Base-by-base conservation (phyloP, 2,329 filamentous ascomycete species). In the Aphanocladium album region DNA sequence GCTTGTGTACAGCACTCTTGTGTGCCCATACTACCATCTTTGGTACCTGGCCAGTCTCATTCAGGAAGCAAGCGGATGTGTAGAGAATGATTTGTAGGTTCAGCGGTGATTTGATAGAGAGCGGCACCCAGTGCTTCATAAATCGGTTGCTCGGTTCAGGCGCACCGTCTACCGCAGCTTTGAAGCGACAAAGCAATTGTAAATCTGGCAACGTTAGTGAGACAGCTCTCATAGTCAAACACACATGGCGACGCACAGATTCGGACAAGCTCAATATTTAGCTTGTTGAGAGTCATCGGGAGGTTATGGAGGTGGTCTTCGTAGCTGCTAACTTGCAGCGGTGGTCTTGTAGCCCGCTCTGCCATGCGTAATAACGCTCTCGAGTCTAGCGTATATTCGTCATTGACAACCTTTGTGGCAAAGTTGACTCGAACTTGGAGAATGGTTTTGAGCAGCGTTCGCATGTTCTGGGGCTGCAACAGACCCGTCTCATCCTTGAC, bases 11-110 rank as follows among this genome's bases (percentile, higher is more conserved):
- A 17, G 67, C 72, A 16, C 73, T 74, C 59, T 79, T 80, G 63
- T 79, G 74, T 9, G 73, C 68, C 64, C 77, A 74, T 12, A 78
- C 72, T 4, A 77, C 72, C 9, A 72, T 71, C 63, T 77, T 76
- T 46, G 78, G 75, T 2, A 82, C 68, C 41, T 79, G 77, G 3
- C 78, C 76, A 0, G 77, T 78, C 64, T 83, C 80, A 41, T 77
- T 74, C 33, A 83, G 71, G 65, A 82, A 82, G 65, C 79, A 81
- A 1, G 80, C 76, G 0, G 80, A 76, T 7, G 79, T 79, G 65
- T 80, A 82, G 5, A 82, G 73, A 39, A 80, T 74, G 9, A 80
- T 76, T 52, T 80, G 78, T 0, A 77, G 69, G 11, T 83, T 71
- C 3, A 83, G 71, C 5, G 77, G 79, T n/a, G 80, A 78, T 58